Base-by-base conservation (phyloP, 208 protist genomes). In the Blastocrithidia nonstop region DNA sequence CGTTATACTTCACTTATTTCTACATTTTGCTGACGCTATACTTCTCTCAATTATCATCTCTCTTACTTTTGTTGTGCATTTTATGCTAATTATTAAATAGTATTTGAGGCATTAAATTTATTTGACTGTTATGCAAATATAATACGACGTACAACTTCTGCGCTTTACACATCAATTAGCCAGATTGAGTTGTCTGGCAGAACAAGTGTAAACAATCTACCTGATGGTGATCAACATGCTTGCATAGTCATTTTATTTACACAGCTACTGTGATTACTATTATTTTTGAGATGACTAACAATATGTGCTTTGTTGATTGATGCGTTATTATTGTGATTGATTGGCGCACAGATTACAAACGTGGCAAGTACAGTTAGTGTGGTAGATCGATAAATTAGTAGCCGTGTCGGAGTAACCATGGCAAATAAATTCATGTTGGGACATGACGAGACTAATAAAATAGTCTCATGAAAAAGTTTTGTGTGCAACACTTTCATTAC, bases 401-500 rank as follows among this genome's bases (percentile, higher is more conserved):
- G 46, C 9, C 60, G 32, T 17, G 51, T 66, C 9, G 31, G 35
- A 15, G 81, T 86, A 24, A 84, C 73, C 48, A 90, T 51, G 24
- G 71, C 76, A 16, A 90, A 63, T 0, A 90, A 50, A 35, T 90
- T 81, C 53, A 82, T 79, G 35, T 61, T 75, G 7, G 59, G 76
- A 46, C 81, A 90, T 20, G 81, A 66, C 4, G 71, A 79, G 15
- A 75, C 66, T 6, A 81, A 61, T 22, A 86, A 39, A 33, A 90
- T 79, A 6, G 62, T 66, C 53, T 84, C 76, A 13, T 68, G 42
- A 0, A 61, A 51, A 7, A 73, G 57, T 36, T 77, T 78, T 26
- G 68, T 73, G 45, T 90, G 81, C 23, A 87, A 42, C 2, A 87
- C 39, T 41, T 82, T 83, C 81, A 90, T 84, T 40, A 35, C 25